Evolutionary conservation across 1,284 basidiomycete genomes (phyloP).

Genomic region (Fistulina hepatica): DNA sequence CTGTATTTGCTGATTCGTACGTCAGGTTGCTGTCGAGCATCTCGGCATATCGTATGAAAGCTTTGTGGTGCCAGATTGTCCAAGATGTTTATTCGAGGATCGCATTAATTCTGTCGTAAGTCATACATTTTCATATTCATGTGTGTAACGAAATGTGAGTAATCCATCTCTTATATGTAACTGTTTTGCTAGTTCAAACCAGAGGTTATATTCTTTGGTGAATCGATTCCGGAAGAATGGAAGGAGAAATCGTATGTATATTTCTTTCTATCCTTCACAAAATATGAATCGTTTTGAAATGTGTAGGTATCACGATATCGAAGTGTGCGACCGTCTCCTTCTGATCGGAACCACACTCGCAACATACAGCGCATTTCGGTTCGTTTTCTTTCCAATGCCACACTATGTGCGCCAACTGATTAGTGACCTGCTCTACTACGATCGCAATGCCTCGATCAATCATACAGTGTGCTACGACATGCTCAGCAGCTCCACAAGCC

Average conservation of each 20-base stretch:
- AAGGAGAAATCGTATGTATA: constrained; percentile 60
- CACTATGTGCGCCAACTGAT: not conserved
- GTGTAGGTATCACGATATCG: constrained; percentile 49
- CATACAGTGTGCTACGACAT: constrained; percentile 61
- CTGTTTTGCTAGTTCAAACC: constrained; percentile 64
- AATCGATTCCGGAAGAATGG: constrained; percentile 57
- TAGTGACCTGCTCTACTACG: constrained; percentile 4
- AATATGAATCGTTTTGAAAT: constrained; percentile 1
- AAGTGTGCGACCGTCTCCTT: constrained; percentile 56
- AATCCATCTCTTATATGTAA: too few relatives aligned
- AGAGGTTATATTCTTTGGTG: constrained; percentile 82
- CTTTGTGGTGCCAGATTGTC: constrained; percentile 74
- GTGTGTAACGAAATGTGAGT: too few relatives aligned
- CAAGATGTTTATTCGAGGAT: constrained; percentile 46
- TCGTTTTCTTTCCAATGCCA: constrained; percentile 8
- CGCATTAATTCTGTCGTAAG: constrained; percentile 44
- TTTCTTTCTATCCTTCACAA: not conserved
- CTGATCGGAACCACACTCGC: constrained; percentile 83
- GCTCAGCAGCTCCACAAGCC: constrained; percentile 68
- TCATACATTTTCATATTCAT: constrained; percentile 3
- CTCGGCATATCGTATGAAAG: constrained; percentile 60
- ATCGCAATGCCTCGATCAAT: too few relatives aligned
- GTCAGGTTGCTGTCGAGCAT: constrained; percentile 65
- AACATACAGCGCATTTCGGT: constrained; percentile 87
- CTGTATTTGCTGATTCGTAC: not conserved